Conservation (phyloP, 805 yeast species). For the Candida corydali region DNA sequence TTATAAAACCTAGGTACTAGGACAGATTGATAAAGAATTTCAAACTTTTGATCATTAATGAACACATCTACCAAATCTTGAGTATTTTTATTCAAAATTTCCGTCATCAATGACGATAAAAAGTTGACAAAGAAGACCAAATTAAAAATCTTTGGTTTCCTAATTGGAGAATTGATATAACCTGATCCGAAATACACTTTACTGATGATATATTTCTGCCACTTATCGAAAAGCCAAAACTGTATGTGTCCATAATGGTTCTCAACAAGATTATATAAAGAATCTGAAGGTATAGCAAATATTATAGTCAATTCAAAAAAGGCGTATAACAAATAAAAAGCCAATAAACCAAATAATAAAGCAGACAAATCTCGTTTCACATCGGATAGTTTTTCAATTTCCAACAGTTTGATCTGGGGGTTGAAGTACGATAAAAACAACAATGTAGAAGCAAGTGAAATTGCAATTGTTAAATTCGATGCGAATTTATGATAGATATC, state of each 20-base stretch:
- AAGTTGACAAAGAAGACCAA: constrained; percentile 1
- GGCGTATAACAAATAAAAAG: not conserved
- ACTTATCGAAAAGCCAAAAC: constrained; percentile 2
- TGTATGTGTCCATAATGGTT: not conserved
- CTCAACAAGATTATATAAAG: constrained; percentile 3
- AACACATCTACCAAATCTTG: not conserved
- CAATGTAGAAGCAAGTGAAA: not conserved
- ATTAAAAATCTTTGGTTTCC: not conserved
- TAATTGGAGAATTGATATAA: not conserved
- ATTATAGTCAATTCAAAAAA: constrained; percentile 2
- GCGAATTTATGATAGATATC: constrained; percentile 3
- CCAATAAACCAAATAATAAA: constrained; percentile 1
- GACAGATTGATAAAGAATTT: constrained; percentile 3
- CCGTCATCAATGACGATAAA: not conserved
- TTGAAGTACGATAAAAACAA: constrained; percentile 1
- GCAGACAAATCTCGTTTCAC: not conserved
- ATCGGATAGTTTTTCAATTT: not conserved
- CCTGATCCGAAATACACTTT: constrained; percentile 6
- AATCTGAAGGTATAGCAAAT: constrained; percentile 2
- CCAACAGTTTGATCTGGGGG: not conserved
- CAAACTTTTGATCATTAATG: not conserved
- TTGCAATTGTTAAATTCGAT: constrained; percentile 3
- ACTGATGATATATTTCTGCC: not conserved
- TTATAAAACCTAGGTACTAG: constrained; percentile 3
- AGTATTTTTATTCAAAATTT: not conserved